phyloP scores from a whole-genome alignment of 225 moss, liverwort and hornwort genomes.

The Ulota crispa region DNA sequence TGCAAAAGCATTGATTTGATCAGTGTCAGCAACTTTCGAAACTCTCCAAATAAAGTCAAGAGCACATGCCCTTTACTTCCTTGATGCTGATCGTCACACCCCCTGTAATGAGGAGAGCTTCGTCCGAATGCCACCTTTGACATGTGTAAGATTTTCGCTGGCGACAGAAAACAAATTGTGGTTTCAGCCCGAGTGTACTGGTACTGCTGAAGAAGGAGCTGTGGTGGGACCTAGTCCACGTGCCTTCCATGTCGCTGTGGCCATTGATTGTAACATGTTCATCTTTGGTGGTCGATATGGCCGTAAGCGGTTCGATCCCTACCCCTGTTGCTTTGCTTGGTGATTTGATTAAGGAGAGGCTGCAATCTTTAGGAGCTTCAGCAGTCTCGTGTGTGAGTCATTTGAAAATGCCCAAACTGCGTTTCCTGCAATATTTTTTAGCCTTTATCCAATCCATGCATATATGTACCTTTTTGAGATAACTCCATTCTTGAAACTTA shows the following conservation, averaged over 20 bases:
- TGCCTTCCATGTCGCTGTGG: conserved; percentile 95
- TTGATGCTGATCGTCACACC: conserved; percentile 3
- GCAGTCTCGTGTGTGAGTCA: not conserved
- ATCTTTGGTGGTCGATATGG: conserved; percentile 98
- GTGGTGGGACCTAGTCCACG: conserved; percentile 84
- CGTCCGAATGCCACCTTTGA: not conserved
- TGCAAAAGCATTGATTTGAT: not conserved
- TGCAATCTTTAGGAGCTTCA: conserved; percentile 5
- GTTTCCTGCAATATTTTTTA: not conserved
- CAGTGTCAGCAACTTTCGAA: conserved; percentile 6
- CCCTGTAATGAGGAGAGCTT: not conserved
- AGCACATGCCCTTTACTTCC: not conserved
- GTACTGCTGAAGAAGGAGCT: conserved; percentile 62
- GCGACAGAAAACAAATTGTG: conserved; percentile 75
- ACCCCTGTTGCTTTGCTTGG: conserved; percentile 35
- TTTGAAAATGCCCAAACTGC: not conserved
- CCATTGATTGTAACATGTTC: conserved; percentile 95
- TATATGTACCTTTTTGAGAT: not conserved
- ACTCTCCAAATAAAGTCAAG: not conserved
- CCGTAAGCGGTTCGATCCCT: conserved; percentile 98
- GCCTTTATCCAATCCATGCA: not conserved
- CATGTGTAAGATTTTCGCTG: not conserved
- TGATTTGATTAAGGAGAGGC: not conserved
- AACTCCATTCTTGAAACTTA: not conserved
- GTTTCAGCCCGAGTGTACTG: conserved; percentile 84